Conservation (phyloP, 306 rosid genomes). For the Cicer arietinum region DNA sequence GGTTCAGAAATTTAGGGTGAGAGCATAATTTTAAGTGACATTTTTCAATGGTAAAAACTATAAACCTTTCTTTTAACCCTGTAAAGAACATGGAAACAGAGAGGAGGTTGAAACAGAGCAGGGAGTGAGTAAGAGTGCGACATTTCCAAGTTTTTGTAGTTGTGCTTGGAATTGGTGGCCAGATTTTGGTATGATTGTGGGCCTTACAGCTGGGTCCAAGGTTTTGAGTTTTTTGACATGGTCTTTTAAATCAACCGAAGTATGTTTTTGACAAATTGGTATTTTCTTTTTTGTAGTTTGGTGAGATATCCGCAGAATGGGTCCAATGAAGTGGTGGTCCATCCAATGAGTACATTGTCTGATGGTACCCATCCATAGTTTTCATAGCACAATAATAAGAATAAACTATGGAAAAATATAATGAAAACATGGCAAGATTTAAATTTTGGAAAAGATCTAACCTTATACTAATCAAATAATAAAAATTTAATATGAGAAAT, state of each 20-base stretch:
- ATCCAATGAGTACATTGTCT: slow-evolving; percentile 8
- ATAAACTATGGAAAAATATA: neutral
- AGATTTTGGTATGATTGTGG: neutral
- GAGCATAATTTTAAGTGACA: slow-evolving; percentile 3
- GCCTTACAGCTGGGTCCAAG: neutral
- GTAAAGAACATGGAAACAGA: neutral
- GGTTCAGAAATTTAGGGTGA: slow-evolving; percentile 48
- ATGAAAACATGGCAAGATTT: neutral
- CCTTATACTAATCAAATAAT: neutral
- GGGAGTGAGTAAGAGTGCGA: neutral
- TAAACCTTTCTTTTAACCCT: neutral
- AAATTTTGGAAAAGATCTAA: neutral
- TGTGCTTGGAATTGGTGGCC: slow-evolving; percentile 10
- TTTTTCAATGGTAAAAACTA: slow-evolving; percentile 9
- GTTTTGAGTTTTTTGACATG: neutral
- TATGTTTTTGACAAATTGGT: slow-evolving; percentile 14
- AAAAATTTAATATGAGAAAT: neutral
- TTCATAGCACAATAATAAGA: slow-evolving; percentile 6
- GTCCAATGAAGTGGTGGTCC: slow-evolving; percentile 3
- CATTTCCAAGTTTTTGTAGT: neutral
- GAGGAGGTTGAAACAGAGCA: neutral
- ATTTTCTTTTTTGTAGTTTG: slow-evolving; percentile 24
- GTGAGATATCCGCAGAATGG: neutral
- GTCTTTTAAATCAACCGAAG: neutral
- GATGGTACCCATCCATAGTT: slow-evolving; percentile 17